phyloP scores from a whole-genome alignment of 345 rosid species.

The Arabis hirsuta region DNA sequence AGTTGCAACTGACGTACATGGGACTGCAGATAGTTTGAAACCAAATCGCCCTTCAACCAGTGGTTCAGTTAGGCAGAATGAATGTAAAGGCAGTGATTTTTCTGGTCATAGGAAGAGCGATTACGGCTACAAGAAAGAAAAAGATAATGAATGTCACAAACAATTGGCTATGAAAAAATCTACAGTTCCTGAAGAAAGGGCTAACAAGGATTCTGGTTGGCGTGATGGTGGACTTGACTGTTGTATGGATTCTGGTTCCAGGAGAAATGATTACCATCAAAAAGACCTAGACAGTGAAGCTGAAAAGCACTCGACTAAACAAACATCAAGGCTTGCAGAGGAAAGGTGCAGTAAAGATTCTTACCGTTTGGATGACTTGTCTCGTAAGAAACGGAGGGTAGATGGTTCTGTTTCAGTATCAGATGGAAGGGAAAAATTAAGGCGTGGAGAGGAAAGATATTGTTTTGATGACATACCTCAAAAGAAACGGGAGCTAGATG shows the following conservation, averaged over 20 bases:
- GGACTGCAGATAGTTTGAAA: conserved; percentile 25
- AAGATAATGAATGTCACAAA: conserved; percentile 33
- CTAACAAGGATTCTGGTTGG: conserved; percentile 31
- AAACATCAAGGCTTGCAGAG: conserved; percentile 20
- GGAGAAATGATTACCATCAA: conserved; percentile 13
- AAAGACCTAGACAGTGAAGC: conserved; percentile 39
- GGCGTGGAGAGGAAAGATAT: conserved; percentile 15
- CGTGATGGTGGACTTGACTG: neutral
- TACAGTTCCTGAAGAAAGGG: conserved; percentile 31
- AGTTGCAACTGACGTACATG: conserved; percentile 8
- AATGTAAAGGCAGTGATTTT: neutral
- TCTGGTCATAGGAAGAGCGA: conserved; percentile 14
- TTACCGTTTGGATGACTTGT: conserved; percentile 42
- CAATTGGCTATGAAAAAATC: conserved; percentile 31
- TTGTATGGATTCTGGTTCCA: neutral
- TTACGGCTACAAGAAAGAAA: neutral
- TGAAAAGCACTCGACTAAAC: conserved; percentile 20
- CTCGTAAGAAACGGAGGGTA: conserved; percentile 51
- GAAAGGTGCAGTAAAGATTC: conserved; percentile 35
- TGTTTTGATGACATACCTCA: conserved; percentile 43
- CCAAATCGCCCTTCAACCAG: conserved; percentile 17
- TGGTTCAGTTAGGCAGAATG: conserved; percentile 29
- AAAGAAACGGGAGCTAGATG: conserved; percentile 53
- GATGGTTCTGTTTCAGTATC: conserved; percentile 38
- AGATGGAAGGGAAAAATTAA: conserved; percentile 32